Evolutionary conservation across 1,284 basidiomycete genomes (phyloP).

Genomic region (Cryptococcus neoformans): DNA sequence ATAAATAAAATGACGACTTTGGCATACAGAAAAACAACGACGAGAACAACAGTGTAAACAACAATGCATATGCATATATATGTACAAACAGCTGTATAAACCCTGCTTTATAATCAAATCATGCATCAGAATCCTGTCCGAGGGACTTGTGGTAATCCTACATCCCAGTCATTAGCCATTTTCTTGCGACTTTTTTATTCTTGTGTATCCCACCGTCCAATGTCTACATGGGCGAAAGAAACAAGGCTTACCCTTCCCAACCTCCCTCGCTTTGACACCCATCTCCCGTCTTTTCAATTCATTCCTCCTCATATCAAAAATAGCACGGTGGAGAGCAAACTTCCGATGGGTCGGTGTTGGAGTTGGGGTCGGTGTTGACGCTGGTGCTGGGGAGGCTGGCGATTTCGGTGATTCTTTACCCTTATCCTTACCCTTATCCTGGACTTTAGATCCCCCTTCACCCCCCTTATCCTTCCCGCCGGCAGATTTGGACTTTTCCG

Average conservation of each 20-base stretch:
- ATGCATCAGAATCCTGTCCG: neutral
- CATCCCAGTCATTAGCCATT: neutral
- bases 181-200: neutral
- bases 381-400: constrained; percentile 3
- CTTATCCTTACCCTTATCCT: constrained; percentile 17
- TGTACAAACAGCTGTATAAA: too few species aligned
- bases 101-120: too few species aligned
- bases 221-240: neutral
- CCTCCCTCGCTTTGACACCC: constrained; percentile 44
- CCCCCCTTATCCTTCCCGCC: constrained; percentile 11
- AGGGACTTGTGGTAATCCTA: constrained; percentile 1
- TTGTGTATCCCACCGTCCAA: neutral
- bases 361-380: constrained; percentile 11
- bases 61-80: neutral
- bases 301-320: constrained; percentile 43
- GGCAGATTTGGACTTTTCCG: constrained; percentile 17
- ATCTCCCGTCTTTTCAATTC: constrained; percentile 37
- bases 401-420: constrained; percentile 6
- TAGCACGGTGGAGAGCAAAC: constrained; percentile 42
- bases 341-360: constrained; percentile 36
- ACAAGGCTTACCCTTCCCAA: constrained; percentile 35
- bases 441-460: constrained; percentile 13
- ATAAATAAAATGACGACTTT: neutral
- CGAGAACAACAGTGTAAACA: neutral
- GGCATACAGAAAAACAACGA: neutral